A percentile compares a stretch with the other conserved stretches of the same genome.
Evolutionary conservation across 371 early-diverging fungal genomes (phyloP).

Genomic region (Syncephalis plumigaleata): DNA sequence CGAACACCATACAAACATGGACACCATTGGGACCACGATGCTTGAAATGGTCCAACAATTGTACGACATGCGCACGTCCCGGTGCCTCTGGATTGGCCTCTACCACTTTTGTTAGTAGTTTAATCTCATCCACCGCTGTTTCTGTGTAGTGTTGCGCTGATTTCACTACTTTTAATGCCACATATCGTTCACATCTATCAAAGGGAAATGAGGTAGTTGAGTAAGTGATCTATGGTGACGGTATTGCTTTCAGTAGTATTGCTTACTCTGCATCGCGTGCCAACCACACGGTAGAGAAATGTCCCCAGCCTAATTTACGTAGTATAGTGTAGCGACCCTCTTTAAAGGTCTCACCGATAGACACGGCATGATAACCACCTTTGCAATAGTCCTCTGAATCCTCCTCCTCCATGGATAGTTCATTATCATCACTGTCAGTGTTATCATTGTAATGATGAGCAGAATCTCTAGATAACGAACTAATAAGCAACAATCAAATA

Average conservation of each 20-base stretch:
- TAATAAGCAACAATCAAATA: too few species aligned
- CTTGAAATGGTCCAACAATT: slow-evolving; percentile 76
- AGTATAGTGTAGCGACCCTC: slow-evolving; percentile 63
- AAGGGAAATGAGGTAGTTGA: background rate
- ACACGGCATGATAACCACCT: slow-evolving; percentile 89
- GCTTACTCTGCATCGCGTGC: slow-evolving; percentile 55
- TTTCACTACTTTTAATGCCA: slow-evolving; percentile 93
- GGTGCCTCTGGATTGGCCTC: slow-evolving; percentile 36
- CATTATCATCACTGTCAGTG: too few species aligned
- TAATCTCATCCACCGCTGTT: slow-evolving; percentile 90
- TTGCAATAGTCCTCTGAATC: slow-evolving; percentile 73
- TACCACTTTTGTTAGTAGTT: slow-evolving; percentile 61
- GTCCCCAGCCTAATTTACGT: slow-evolving; percentile 95
- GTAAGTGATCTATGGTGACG: background rate
- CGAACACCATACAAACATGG: slow-evolving; percentile 95
- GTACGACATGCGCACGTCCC: slow-evolving; percentile 55
- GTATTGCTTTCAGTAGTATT: background rate
- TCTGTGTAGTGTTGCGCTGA: slow-evolving; percentile 90
- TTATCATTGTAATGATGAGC: too few species aligned
- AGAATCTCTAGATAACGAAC: too few species aligned
- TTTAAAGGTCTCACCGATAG: slow-evolving; percentile 67
- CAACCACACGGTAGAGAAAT: slow-evolving; percentile 96
- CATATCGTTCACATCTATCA: slow-evolving; percentile 46
- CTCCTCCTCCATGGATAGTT: slow-evolving; percentile 33
- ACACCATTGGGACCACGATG: slow-evolving; percentile 78